These are phyloP conservation scores for Astragalus glycyphyllos DNA, from an alignment of 306 rosid genomes.

Conservation along the genomic window DNA sequence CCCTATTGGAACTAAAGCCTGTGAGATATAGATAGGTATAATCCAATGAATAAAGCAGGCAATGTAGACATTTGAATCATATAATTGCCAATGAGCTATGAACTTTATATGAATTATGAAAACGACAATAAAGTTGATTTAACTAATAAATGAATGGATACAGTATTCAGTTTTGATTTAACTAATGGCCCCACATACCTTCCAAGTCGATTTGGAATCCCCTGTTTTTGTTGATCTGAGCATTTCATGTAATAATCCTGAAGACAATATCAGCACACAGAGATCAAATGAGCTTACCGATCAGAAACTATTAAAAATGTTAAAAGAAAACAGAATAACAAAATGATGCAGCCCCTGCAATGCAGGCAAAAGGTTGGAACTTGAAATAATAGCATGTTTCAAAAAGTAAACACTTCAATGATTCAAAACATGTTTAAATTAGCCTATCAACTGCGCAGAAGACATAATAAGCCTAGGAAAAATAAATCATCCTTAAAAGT, in stretches of 20 bases:
- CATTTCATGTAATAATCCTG: constrained; percentile 94
- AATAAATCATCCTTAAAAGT: neutral
- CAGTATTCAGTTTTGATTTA: neutral
- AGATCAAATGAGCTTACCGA: constrained; percentile 21
- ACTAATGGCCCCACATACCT: constrained; percentile 59
- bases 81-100: constrained; percentile 4
- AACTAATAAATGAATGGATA: constrained; percentile 10
- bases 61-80: constrained; percentile 20
- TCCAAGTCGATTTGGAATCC: constrained; percentile 93
- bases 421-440: constrained; percentile 26
- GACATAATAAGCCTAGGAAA: neutral
- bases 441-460: neutral
- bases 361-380: constrained; percentile 18
- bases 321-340: neutral
- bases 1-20: neutral
- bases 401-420: constrained; percentile 21
- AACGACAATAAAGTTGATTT: constrained; percentile 26
- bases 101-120: neutral
- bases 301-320: neutral
- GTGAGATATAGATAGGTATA: neutral
- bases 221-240: constrained; percentile 80
- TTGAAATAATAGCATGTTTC: neutral
- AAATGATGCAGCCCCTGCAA: constrained; percentile 9
- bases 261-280: constrained; percentile 33
- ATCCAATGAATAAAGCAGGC: constrained; percentile 33